Percentiles rank a stretch among this genome's conserved stretches.
These are phyloP conservation scores for Ceratocystis eucalypticola DNA, from an alignment of 2,329 filamentous ascomycete genomes.

Conservation along the genomic window DNA sequence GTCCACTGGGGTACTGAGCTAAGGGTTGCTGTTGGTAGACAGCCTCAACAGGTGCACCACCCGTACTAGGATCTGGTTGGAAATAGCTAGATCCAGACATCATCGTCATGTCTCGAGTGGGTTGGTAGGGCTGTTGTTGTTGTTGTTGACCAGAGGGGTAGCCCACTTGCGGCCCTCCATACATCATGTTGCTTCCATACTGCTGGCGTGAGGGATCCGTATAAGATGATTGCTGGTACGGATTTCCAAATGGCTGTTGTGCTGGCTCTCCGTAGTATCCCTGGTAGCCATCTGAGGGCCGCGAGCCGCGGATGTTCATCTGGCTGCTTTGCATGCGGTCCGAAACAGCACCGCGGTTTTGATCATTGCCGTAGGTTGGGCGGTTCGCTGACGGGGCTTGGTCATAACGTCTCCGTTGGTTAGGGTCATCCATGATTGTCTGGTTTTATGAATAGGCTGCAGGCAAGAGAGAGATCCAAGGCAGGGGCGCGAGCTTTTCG, in stretches of 20 bases:
- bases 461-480: background rate
- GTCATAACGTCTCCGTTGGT: slow-evolving; percentile 13
- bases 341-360: background rate
- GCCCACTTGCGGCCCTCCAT: background rate
- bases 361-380: slow-evolving; percentile 1
- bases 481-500: background rate
- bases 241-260: slow-evolving; percentile 1
- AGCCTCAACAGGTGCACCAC: background rate
- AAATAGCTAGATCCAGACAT: slow-evolving; percentile 7
- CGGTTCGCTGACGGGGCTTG: background rate
- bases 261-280: slow-evolving; percentile 2
- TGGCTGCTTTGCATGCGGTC: slow-evolving; percentile 7
- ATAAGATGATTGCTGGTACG: slow-evolving; percentile 5
- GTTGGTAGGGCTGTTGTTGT: background rate
- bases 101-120: slow-evolving; percentile 4
- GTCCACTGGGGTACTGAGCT: background rate
- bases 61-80: background rate
- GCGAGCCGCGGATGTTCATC: background rate
- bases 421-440: slow-evolving; percentile 6
- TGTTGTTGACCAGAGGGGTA: slow-evolving; percentile 3
- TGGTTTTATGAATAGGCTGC: background rate
- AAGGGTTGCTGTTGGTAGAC: slow-evolving; percentile 5
- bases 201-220: slow-evolving; percentile 3
- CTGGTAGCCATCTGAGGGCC: slow-evolving; percentile 2
- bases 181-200: slow-evolving; percentile 6